Evolutionary conservation across 257 asterid genomes (phyloP).

Genomic region (Jasminum sambac): DNA sequence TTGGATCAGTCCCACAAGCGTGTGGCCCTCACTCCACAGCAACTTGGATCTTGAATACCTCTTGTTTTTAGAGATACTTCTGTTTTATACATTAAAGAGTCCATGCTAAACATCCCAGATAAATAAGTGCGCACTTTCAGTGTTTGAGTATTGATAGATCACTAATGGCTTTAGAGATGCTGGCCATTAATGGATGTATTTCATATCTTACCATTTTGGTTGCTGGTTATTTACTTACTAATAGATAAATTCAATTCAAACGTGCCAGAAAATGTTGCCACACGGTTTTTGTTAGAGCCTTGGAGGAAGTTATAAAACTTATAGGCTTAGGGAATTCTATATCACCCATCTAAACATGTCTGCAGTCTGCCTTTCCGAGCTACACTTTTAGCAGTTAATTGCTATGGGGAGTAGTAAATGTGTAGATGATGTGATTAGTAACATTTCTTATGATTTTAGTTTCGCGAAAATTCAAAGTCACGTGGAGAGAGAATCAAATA

Average conservation of each 20-base stretch:
- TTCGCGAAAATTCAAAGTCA: background rate
- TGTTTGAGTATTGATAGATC: background rate
- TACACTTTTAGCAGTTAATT: background rate
- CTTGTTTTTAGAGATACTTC: background rate
- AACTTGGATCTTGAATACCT: background rate
- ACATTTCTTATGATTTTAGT: background rate
- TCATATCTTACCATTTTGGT: background rate
- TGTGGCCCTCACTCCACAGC: background rate
- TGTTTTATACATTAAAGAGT: background rate
- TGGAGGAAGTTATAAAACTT: background rate
- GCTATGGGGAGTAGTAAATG: background rate
- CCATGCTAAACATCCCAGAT: background rate
- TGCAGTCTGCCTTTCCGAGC: background rate
- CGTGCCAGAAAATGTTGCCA: background rate
- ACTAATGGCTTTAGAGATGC: conserved; percentile 13
- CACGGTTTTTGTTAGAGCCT: background rate
- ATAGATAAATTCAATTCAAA: background rate
- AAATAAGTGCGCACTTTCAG: background rate
- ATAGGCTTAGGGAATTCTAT: background rate
- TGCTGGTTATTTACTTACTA: background rate
- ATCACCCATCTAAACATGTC: background rate
- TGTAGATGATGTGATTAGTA: background rate
- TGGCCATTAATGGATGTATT: background rate
- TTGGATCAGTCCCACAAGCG: conserved; percentile 6
- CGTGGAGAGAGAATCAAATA: conserved; percentile 11